A percentile compares a stretch with the other conserved stretches of the same genome.
Conservation (phyloP, 2,329 filamentous ascomycete genomes). For the Phialophora expanda region DNA sequence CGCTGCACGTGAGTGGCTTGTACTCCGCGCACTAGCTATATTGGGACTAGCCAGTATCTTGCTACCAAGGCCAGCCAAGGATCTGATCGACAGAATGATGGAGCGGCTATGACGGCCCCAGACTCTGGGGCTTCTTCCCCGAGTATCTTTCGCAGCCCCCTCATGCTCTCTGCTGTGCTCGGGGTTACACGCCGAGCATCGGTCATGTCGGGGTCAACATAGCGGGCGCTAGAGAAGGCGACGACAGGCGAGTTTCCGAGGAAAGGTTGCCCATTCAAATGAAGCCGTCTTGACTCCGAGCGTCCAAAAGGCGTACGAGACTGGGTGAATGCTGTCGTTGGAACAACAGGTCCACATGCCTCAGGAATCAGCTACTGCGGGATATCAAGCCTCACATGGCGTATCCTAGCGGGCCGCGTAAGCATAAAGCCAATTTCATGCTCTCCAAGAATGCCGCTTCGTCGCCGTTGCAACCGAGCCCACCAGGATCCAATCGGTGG, state of each 20-base stretch:
- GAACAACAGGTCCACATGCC: background rate
- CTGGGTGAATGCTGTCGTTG: background rate
- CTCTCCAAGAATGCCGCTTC: background rate
- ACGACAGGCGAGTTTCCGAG: background rate
- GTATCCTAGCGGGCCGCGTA: background rate
- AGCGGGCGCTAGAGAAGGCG: background rate
- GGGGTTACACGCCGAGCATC: background rate
- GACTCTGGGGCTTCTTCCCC: background rate
- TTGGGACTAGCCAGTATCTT: background rate
- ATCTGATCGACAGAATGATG: background rate
- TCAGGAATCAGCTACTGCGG: background rate
- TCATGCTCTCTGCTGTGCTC: background rate
- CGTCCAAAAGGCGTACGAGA: background rate
- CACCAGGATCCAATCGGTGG: background rate
- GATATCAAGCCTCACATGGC: background rate
- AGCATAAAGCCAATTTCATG: background rate
- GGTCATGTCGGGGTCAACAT: background rate
- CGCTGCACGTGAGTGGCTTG: background rate
- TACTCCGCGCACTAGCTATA: background rate
- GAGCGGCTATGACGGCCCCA: background rate
- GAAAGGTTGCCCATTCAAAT: background rate
- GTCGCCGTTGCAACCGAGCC: background rate
- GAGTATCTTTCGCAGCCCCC: background rate
- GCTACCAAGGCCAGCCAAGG: background rate
- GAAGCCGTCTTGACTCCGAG: no score